Evolutionary conservation across 23 red algal species (phyloP).

Genomic region (Gracilariopsis chorda): DNA sequence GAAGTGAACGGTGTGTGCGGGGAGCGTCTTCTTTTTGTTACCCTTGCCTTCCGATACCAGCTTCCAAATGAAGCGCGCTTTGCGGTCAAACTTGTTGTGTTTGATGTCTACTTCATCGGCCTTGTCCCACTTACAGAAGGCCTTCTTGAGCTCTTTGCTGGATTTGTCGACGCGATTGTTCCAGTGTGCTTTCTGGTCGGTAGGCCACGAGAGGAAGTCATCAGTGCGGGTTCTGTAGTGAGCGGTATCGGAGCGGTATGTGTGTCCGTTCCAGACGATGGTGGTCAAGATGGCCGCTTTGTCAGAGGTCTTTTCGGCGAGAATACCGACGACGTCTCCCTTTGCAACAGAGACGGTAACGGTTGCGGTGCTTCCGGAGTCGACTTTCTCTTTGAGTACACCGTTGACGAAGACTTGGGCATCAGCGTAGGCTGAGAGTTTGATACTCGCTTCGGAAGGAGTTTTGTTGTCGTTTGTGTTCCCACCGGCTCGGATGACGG

Average conservation of each 20-base stretch:
- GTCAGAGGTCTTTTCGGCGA: neutral
- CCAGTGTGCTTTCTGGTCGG: neutral
- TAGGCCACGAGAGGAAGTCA: neutral
- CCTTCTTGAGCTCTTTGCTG: neutral
- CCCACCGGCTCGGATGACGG: too few relatives aligned
- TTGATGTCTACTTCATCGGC: neutral
- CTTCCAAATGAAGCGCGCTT: neutral
- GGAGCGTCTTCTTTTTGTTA: neutral
- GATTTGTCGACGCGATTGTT: neutral
- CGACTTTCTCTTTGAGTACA: neutral
- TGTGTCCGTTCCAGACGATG: neutral
- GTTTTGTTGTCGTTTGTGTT: too few relatives aligned
- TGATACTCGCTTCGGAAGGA: neutral
- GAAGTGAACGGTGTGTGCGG: neutral
- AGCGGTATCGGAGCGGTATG: neutral
- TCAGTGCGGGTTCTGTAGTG: neutral
- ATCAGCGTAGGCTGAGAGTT: neutral
- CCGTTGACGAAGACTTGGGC: neutral
- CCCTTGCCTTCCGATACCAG: neutral
- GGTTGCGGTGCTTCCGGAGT: neutral
- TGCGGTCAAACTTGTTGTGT: neutral
- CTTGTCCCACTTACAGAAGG: neutral
- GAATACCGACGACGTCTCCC: neutral
- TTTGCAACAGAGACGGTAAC: neutral
- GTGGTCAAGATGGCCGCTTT: neutral